Evolutionary conservation across 805 yeast species (phyloP).

Genomic region (Starmerella etchellsii): DNA sequence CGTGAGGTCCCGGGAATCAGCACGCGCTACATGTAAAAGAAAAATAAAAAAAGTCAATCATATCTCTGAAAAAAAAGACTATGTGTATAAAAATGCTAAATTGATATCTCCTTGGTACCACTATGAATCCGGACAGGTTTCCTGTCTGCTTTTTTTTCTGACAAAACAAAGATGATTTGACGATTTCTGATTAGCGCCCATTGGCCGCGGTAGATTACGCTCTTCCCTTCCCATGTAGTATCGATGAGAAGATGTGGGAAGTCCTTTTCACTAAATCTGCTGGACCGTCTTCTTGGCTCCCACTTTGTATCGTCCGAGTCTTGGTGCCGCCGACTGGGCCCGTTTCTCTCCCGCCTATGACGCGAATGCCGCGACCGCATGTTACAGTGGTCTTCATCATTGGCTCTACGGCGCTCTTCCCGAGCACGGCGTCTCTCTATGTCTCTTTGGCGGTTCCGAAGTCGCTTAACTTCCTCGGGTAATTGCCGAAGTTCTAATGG

Average conservation of each 20-base stretch:
- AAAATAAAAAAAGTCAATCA: no score
- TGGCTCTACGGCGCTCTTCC: background rate
- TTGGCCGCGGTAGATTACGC: slow-evolving; percentile 13
- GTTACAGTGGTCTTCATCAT: no score
- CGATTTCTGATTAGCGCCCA: slow-evolving; percentile 16
- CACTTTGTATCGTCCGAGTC: slow-evolving; percentile 8
- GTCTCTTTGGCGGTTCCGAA: slow-evolving; percentile 15
- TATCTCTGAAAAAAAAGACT: no score
- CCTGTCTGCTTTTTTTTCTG: background rate
- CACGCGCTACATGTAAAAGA: slow-evolving; percentile 21
- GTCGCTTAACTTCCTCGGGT: slow-evolving; percentile 40
- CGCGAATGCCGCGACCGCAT: no score
- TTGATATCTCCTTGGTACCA: background rate
- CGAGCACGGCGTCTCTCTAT: slow-evolving; percentile 8
- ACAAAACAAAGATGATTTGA: slow-evolving; percentile 1
- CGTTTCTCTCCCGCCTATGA: no score
- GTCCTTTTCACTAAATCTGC: slow-evolving; percentile 17
- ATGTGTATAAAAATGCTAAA: background rate
- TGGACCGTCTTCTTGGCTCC: slow-evolving; percentile 11
- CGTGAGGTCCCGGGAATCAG: slow-evolving; percentile 29
- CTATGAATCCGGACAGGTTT: no score
- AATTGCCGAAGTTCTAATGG: slow-evolving; percentile 59
- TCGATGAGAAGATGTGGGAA: slow-evolving; percentile 16
- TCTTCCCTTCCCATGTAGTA: slow-evolving; percentile 18
- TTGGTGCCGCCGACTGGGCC: background rate